Conservation (phyloP, 371 early-diverging fungal species). For the Actinomucor elegans region DNA sequence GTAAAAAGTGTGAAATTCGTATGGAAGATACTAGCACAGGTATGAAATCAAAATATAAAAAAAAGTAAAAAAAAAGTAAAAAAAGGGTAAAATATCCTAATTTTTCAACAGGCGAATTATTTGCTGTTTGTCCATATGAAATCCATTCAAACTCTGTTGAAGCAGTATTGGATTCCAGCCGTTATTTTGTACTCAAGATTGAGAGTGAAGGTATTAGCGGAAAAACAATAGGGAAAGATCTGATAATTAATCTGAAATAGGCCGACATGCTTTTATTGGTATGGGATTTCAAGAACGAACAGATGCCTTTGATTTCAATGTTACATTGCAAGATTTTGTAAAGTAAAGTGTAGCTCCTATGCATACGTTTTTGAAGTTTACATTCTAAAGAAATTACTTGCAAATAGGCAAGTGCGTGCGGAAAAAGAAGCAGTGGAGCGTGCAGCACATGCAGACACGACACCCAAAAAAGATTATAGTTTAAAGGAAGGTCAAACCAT, state of each 20-base stretch:
- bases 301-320: constrained; percentile 93
- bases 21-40: constrained; percentile 76
- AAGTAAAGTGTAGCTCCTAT: constrained; percentile 64
- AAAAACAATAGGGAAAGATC: background rate
- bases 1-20: constrained; percentile 72
- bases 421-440: constrained; percentile 53
- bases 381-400: background rate
- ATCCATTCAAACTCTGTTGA: constrained; percentile 76
- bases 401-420: constrained; percentile 57
- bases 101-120: constrained; percentile 71
- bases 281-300: constrained; percentile 87
- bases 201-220: constrained; percentile 66
- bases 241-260: constrained; percentile 19
- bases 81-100: background rate
- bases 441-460: constrained; percentile 39
- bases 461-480: constrained; percentile 78
- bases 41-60: constrained; percentile 13
- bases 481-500: constrained; percentile 88
- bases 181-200: constrained; percentile 91
- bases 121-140: constrained; percentile 83
- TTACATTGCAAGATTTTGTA: constrained; percentile 82
- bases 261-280: constrained; percentile 87
- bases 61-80: background rate
- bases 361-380: background rate
- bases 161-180: constrained; percentile 84